phyloP scores from a whole-genome alignment of 1,284 basidiomycete species.

The Pyrrhoderma noxium region DNA sequence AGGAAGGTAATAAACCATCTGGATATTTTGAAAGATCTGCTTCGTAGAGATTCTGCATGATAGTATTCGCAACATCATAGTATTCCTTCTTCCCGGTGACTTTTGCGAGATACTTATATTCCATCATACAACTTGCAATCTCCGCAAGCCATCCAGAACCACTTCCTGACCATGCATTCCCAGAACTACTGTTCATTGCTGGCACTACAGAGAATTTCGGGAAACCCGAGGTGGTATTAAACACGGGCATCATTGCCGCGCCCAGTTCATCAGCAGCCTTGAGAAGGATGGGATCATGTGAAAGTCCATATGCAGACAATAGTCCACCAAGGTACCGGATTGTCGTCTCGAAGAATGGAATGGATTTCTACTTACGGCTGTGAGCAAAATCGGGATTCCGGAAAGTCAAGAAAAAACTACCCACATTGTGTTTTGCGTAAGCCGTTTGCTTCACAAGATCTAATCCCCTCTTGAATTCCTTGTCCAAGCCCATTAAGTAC shows the following conservation, averaged over 20 bases:
- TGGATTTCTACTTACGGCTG: conserved; percentile 25
- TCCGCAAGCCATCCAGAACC: conserved; percentile 31
- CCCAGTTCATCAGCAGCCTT: conserved; percentile 47
- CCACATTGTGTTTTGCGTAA: conserved; percentile 39
- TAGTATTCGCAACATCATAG: conserved; percentile 36
- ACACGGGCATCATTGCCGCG: conserved; percentile 40
- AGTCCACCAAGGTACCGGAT: conserved; percentile 72
- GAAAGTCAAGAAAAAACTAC: conserved; percentile 19
- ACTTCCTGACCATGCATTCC: conserved; percentile 2
- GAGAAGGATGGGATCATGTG: conserved; percentile 44
- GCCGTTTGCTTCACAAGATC: conserved; percentile 53
- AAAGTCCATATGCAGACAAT: conserved; percentile 64
- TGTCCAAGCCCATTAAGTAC: conserved; percentile 57
- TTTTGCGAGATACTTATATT: conserved; percentile 59
- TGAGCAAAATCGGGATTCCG: conserved; percentile 5
- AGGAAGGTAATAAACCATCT: conserved; percentile 13
- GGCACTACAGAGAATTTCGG: conserved; percentile 43
- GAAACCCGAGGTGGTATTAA: conserved; percentile 43
- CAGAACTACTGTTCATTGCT: conserved; percentile 18
- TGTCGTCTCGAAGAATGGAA: conserved; percentile 67
- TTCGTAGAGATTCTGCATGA: conserved; percentile 18
- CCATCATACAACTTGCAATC: conserved; percentile 49
- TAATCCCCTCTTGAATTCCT: conserved; percentile 63
- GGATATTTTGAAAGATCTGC: conserved; percentile 15
- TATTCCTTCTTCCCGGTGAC: conserved; percentile 47